Evolutionary conservation across 805 yeast genomes (phyloP).

Genomic region (Yarrowia keelungensis): DNA sequence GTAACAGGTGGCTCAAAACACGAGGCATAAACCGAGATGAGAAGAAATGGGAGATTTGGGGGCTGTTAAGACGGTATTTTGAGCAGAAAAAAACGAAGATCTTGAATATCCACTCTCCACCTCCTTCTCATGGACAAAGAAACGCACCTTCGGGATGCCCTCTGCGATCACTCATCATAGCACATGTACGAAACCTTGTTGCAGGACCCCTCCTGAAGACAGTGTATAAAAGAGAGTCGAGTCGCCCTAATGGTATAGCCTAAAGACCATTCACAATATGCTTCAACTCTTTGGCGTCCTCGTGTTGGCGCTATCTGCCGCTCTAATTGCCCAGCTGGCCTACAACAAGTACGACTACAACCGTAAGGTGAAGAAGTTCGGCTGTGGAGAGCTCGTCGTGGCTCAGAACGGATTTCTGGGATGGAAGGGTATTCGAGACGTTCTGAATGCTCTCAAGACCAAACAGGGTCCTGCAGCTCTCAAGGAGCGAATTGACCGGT

Average conservation of each 20-base stretch:
- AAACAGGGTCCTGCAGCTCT: constrained; percentile 16
- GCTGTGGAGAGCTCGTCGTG: constrained; percentile 15
- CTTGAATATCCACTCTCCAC: too few relatives aligned
- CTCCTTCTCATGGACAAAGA: too few relatives aligned
- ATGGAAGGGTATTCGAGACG: constrained; percentile 12
- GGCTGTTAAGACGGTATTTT: too few relatives aligned
- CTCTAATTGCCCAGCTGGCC: constrained; percentile 20
- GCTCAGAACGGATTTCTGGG: constrained; percentile 23
- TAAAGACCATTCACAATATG: neutral
- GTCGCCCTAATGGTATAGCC: neutral
- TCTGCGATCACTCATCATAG: constrained; percentile 23
- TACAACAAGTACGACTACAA: constrained; percentile 33
- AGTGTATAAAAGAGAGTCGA: neutral
- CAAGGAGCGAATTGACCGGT: constrained; percentile 2
- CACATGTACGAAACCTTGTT: constrained; percentile 13
- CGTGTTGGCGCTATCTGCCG: constrained; percentile 21
- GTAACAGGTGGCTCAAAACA: neutral
- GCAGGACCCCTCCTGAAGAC: constrained; percentile 2
- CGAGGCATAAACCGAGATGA: too few relatives aligned
- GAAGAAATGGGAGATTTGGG: too few relatives aligned
- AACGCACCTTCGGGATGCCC: too few relatives aligned
- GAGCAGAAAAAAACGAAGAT: too few relatives aligned
- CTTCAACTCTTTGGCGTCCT: constrained; percentile 22
- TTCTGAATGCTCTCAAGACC: neutral
- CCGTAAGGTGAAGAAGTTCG: constrained; percentile 30